Conservation (phyloP, 306 rosid species). For the Inga laurina region DNA sequence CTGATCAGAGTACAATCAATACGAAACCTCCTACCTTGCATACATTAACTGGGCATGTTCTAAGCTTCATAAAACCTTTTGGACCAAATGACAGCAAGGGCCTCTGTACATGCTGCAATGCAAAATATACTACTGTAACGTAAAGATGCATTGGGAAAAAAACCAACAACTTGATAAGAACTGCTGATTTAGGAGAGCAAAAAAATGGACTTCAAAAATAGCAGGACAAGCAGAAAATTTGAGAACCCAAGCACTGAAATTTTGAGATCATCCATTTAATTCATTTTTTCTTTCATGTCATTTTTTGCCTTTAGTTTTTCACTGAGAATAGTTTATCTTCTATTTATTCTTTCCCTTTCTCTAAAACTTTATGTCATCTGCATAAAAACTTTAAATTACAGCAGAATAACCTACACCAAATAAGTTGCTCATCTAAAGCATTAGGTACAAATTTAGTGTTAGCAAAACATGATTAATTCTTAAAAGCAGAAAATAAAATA, state of each 20-base stretch:
- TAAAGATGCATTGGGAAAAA: background rate
- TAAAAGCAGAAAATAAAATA: background rate
- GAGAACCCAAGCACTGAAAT: background rate
- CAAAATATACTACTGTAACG: constrained; percentile 24
- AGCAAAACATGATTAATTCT: background rate
- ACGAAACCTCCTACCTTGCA: constrained; percentile 68
- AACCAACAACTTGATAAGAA: background rate
- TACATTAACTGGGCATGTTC: constrained; percentile 77
- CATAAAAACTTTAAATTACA: too few species aligned
- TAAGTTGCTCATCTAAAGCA: too few species aligned
- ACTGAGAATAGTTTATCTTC: too few species aligned
- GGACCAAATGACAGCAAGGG: constrained; percentile 96
- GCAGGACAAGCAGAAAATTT: background rate
- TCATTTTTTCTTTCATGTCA: too few species aligned
- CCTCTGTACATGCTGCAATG: constrained; percentile 87
- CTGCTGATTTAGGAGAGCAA: background rate
- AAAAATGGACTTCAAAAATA: too few species aligned
- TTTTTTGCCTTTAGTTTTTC: too few species aligned
- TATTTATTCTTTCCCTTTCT: too few species aligned
- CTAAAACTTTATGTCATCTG: too few species aligned
- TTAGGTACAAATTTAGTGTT: too few species aligned
- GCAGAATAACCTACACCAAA: too few species aligned
- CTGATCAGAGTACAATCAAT: constrained; percentile 35
- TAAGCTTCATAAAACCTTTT: constrained; percentile 80
- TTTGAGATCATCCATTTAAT: background rate